These are phyloP conservation scores for Phylloporus rhodoxanthus DNA, from an alignment of 768 basidiomycete species.

Conservation along the genomic window DNA sequence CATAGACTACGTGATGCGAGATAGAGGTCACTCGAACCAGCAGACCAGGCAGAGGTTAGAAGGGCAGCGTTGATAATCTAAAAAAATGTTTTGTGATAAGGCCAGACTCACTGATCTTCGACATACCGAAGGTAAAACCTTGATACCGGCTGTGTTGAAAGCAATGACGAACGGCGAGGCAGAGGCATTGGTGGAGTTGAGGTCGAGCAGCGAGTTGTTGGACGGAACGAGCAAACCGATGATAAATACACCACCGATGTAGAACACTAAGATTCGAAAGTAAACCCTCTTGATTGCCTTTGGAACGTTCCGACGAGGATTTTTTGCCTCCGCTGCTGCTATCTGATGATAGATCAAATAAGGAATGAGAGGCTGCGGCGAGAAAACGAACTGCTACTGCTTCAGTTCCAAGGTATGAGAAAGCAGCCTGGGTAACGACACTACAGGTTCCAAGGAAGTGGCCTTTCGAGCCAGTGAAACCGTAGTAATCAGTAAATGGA, in stretches of 20 bases:
- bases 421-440: constrained; percentile 54
- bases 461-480: constrained; percentile 40
- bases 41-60: constrained; percentile 42
- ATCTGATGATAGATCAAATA: constrained; percentile 22
- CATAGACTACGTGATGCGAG: constrained; percentile 36
- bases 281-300: constrained; percentile 42
- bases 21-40: constrained; percentile 37
- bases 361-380: neutral
- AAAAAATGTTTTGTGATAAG: neutral
- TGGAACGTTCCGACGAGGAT: constrained; percentile 42
- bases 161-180: constrained; percentile 57
- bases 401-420: constrained; percentile 57
- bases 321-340: constrained; percentile 45
- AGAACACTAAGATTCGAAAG: constrained; percentile 35
- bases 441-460: constrained; percentile 48
- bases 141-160: constrained; percentile 51
- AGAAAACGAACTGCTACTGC: constrained; percentile 34
- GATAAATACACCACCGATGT: constrained; percentile 38
- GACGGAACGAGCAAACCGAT: constrained; percentile 48
- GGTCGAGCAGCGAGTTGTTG: constrained; percentile 37
- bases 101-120: neutral
- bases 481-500: constrained; percentile 43
- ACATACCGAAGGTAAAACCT: constrained; percentile 44
- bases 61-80: constrained; percentile 37
- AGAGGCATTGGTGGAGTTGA: constrained; percentile 36